Percentiles rank a stretch among this genome's conserved stretches.
Evolutionary conservation across 345 rosid genomes (phyloP).

Genomic region (Erucastrum elatum): DNA sequence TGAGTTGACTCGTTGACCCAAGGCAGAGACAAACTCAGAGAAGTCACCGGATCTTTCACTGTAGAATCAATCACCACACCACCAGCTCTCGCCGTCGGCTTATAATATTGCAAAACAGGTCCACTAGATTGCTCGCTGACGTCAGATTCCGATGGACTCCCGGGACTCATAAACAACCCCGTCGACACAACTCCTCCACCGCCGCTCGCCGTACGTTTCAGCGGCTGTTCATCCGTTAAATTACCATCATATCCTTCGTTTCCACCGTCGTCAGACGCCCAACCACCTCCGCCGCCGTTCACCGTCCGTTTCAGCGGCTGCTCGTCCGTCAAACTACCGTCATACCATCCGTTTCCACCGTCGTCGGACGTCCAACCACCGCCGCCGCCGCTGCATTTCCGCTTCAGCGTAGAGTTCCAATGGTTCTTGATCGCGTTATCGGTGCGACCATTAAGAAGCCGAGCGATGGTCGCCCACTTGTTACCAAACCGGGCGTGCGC

Average conservation of each 20-base stretch:
- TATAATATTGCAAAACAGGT: conserved; percentile 34
- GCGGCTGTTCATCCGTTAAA: conserved; percentile 51
- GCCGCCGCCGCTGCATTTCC: conserved; percentile 57
- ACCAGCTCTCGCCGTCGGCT: conserved; percentile 54
- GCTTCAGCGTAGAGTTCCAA: conserved; percentile 92
- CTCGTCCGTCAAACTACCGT: conserved; percentile 46
- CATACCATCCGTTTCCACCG: conserved; percentile 45
- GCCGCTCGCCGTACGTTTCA: conserved; percentile 59
- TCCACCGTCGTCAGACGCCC: conserved; percentile 17
- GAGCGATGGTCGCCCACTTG: conserved; percentile 95
- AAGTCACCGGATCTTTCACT: conserved; percentile 55
- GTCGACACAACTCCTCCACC: conserved; percentile 36
- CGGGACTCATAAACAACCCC: conserved; percentile 63
- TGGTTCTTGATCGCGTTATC: conserved; percentile 95
- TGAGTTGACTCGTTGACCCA: conserved; percentile 43
- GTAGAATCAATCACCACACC: conserved; percentile 41
- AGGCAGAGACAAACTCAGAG: conserved; percentile 62
- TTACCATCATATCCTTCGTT: conserved; percentile 55
- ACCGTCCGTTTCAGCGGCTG: conserved; percentile 74
- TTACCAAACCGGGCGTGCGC: conserved; percentile 90
- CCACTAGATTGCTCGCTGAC: conserved; percentile 62
- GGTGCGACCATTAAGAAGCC: conserved; percentile 88
- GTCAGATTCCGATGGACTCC: conserved; percentile 82
- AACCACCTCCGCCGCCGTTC: conserved; percentile 24
- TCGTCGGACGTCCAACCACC: conserved; percentile 19